These are phyloP conservation scores for Helichrysum umbraculigerum DNA, from an alignment of 129 eudicot species.

Conservation along the genomic window DNA sequence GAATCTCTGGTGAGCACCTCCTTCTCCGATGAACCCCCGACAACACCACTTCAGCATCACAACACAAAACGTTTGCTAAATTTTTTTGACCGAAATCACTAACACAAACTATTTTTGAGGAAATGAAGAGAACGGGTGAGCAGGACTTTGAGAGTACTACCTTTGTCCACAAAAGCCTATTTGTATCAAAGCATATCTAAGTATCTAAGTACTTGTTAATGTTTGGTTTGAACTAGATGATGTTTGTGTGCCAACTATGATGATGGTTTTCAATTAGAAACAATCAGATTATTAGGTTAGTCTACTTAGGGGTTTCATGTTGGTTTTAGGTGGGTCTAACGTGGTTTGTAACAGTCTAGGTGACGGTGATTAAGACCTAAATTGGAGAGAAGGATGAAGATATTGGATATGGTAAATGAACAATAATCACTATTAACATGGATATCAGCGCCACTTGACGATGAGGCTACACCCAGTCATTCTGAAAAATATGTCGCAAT, in stretches of 20 bases:
- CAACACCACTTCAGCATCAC: no score
- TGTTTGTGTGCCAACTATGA: background rate
- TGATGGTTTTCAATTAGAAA: background rate
- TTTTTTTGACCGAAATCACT: no score
- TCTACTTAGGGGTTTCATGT: background rate
- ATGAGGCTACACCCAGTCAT: background rate
- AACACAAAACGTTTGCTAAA: no score
- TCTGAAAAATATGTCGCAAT: no score
- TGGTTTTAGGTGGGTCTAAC: background rate
- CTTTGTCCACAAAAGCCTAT: background rate
- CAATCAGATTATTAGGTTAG: no score
- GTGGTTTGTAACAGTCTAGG: no score
- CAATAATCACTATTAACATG: background rate
- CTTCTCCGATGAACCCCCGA: no score
- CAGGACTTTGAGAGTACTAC: no score
- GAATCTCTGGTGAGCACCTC: no score
- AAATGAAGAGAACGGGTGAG: no score
- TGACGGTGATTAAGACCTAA: background rate
- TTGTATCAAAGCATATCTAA: no score
- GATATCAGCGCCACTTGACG: background rate
- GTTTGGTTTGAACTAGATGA: background rate
- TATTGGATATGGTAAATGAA: background rate
- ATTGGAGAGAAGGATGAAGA: background rate
- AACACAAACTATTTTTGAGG: no score
- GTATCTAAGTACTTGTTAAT: background rate